Evolutionary conservation across 140 eudicot species (phyloP).

Genomic region (Ambrosia hybrid): DNA sequence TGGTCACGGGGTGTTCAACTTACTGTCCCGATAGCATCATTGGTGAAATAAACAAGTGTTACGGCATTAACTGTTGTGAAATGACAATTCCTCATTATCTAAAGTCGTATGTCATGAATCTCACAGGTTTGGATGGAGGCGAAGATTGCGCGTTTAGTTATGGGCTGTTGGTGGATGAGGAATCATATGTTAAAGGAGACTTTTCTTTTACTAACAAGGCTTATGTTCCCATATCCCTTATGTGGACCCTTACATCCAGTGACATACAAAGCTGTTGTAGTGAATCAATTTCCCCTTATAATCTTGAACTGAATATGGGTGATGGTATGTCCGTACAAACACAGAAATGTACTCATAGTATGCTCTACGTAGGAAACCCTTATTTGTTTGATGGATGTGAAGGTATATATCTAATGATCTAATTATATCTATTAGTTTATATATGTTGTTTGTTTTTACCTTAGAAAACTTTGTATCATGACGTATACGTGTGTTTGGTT

Average conservation of each 20-base stretch:
- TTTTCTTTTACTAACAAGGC: background rate
- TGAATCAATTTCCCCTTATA: too few relatives aligned
- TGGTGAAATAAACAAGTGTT: background rate
- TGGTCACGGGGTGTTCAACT: constrained; percentile 7
- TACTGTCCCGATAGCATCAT: background rate
- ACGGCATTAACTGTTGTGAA: constrained; percentile 4
- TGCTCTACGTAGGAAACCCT: background rate
- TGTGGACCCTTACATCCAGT: background rate
- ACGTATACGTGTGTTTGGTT: background rate
- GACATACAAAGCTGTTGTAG: background rate
- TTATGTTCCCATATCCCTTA: background rate
- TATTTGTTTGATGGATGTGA: background rate
- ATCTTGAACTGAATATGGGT: background rate
- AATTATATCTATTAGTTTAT: background rate
- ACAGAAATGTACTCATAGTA: background rate
- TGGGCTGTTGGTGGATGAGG: background rate
- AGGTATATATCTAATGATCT: background rate
- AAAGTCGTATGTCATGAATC: background rate
- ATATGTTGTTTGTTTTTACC: background rate
- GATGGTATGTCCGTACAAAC: background rate
- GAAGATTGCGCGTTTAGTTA: background rate
- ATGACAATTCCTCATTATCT: background rate
- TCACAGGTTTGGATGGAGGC: background rate
- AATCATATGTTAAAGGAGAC: background rate
- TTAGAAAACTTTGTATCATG: background rate